Percentiles rank a stretch among this genome's conserved stretches.
Conservation (phyloP, 129 eudicot genomes). For the Saussurea involucrata region DNA sequence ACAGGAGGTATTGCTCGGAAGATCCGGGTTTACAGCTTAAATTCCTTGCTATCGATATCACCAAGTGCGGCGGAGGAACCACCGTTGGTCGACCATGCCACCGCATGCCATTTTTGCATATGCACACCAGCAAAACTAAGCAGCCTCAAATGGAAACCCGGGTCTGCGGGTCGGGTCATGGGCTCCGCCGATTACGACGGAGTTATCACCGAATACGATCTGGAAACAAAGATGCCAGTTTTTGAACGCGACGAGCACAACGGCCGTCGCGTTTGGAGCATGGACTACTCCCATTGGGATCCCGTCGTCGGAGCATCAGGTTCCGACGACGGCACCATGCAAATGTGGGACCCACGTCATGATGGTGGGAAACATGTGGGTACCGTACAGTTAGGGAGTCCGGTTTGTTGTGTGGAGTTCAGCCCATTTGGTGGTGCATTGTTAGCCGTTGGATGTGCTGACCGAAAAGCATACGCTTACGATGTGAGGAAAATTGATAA, state of each 20-base stretch:
- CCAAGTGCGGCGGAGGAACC: neutral
- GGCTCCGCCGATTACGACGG: slow-evolving; percentile 87
- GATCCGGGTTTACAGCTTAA: slow-evolving; percentile 44
- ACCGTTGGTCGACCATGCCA: slow-evolving; percentile 33
- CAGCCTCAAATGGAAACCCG: slow-evolving; percentile 73
- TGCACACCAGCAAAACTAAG: slow-evolving; percentile 81
- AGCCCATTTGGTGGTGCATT: slow-evolving; percentile 56
- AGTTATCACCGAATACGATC: slow-evolving; percentile 64
- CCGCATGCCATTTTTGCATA: slow-evolving; percentile 43
- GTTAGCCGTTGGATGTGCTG: slow-evolving; percentile 71
- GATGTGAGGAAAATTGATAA: slow-evolving; percentile 48
- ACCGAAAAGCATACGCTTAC: slow-evolving; percentile 55
- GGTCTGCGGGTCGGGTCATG: slow-evolving; percentile 37
- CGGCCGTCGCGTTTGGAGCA: slow-evolving; percentile 69
- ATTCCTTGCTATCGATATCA: slow-evolving; percentile 13
- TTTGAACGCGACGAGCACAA: slow-evolving; percentile 81
- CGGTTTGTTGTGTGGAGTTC: slow-evolving; percentile 71
- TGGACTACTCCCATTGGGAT: slow-evolving; percentile 55
- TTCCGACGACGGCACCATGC: slow-evolving; percentile 81
- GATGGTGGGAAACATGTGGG: slow-evolving; percentile 47
- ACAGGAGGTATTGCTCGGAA: slow-evolving; percentile 78
- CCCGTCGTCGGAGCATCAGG: slow-evolving; percentile 68
- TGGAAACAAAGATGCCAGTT: slow-evolving; percentile 57
- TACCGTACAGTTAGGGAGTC: slow-evolving; percentile 46
- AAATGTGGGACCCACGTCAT: slow-evolving; percentile 78